Evolutionary conservation across 2,329 filamentous ascomycete genomes (phyloP), one percentile per base, ranked within the genome.

Genomic region (Fusarium multiceps): DNA sequence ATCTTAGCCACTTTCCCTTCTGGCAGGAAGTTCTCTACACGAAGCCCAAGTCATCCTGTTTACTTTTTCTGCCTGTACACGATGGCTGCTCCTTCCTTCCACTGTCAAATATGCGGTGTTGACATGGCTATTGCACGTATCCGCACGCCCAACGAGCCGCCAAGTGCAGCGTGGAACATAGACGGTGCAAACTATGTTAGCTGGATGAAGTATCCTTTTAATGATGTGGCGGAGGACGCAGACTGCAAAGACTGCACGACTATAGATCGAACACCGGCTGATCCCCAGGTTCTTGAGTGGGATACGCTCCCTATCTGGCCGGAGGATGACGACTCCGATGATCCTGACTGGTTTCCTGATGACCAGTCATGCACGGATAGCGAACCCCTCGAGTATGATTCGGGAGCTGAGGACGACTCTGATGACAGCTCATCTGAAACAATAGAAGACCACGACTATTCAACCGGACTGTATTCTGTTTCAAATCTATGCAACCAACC

Each of bases 101-200:
- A 4, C 14, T 63, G 60, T 11, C 46, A 55, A 13, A 63, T 63
- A n/a, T 63, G 60, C 27, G 25, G 47, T 6, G 48, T 63, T 4
- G 58, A 63, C 42, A 47, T 63, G 27, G 48, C 60, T 11, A 37
- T 12, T 6, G 60, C 60, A 16, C 60, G 60, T 11, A 63, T 63
- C 13, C 58, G 60, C 13, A 63, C 58, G 1, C 16, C 42, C 1
- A 11, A 43, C 1, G 60, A 63, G 12, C 48, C 58, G 16, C n/a
- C 11, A 0, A 30, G 10, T n/a, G 60, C 60, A 7, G 58, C 60
- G 1, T 63, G 60, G 60, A 37, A 42, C 1, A 21, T 30, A 4
- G 41, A 63, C 6, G 60, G 60, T 3, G 58, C 48, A 1, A 27
- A 47, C 7, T 63, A 55, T 6, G 9, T 55, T 1, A 27, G 48